Evolutionary conservation across 495 filamentous ascomycete species (phyloP).

Genomic region (Sabuloglossum arenarium): DNA sequence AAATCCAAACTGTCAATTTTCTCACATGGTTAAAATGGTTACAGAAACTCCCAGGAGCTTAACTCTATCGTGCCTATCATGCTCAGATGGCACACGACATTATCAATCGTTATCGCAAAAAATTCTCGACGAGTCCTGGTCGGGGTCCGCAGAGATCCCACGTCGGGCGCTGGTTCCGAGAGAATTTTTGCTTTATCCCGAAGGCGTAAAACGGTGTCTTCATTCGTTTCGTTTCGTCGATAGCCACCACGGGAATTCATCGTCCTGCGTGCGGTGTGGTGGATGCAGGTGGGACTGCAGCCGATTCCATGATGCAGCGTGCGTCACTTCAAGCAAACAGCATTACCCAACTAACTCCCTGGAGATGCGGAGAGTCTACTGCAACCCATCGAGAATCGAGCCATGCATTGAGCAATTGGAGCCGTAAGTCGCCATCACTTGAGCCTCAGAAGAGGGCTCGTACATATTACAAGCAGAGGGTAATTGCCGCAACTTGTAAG

Average conservation of each 20-base stretch:
- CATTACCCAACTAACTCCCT: not conserved
- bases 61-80: not conserved
- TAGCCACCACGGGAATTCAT: not conserved
- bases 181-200: not conserved
- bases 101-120: not conserved
- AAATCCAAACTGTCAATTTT: no score
- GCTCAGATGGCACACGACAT: not conserved
- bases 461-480: constrained; percentile 3
- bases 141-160: not conserved
- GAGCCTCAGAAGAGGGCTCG: not conserved
- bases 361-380: not conserved
- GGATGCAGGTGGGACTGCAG: not conserved
- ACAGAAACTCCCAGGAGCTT: not conserved
- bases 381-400: not conserved
- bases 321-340: not conserved
- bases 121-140: not conserved
- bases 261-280: not conserved
- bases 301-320: not conserved
- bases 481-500: not conserved
- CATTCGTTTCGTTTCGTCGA: not conserved
- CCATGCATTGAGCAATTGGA: not conserved
- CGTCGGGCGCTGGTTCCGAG: not conserved
- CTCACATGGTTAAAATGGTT: no score
- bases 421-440: not conserved
- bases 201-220: not conserved